Evolutionary conservation across 2,329 filamentous ascomycete species (phyloP), one percentile per base, ranked within the genome.

Genomic region (Trichoderma hamatum): DNA sequence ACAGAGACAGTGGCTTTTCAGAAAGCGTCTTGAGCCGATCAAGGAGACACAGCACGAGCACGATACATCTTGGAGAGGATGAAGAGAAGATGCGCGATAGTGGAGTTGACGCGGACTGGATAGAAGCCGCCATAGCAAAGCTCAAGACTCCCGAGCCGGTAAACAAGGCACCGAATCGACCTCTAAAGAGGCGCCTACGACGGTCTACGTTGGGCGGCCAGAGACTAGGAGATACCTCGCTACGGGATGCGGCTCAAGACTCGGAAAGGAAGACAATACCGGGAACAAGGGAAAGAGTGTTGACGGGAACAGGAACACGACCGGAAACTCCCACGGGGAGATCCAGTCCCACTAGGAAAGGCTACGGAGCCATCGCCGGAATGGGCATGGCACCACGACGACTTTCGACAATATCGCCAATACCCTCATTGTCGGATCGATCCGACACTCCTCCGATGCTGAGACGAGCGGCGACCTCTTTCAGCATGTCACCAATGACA

Each of bases 41-140:
- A 63, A 77, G 76, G 58, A 78, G 80, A 63, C 76, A 76, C 67
- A 82, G 77, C 71, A 76, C 76, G 62, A 67, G 28, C 39, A 67
- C 64, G 30, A 51, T 67, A 9, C 54, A 39, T 6, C 69, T 74
- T 1, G 76, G 28, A 36, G 66, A 77, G 14, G 76, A 80, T 24
- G 78, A 81, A 34, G 74, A 77, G 34, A 78, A 81, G 60, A 82
- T 84, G 54, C 87, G 89, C 73, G 89, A 87, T 76, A 86, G 85
- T 30, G 83, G 88, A 34, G 84, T 88, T 72, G 79, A 87, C 54
- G 83, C 82, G 26, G 85, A 87, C 51, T 81, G 79, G 79, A 71
- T 75, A n/a, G 82, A 82, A 39, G 55, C 70, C 72, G 71, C 74
- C 72, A 69, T 68, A 71, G 66, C 52, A 67, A 68, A 70, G 65